phyloP scores from a whole-genome alignment of 2,329 filamentous ascomycete genomes.

The Dissoconium aciculare region DNA sequence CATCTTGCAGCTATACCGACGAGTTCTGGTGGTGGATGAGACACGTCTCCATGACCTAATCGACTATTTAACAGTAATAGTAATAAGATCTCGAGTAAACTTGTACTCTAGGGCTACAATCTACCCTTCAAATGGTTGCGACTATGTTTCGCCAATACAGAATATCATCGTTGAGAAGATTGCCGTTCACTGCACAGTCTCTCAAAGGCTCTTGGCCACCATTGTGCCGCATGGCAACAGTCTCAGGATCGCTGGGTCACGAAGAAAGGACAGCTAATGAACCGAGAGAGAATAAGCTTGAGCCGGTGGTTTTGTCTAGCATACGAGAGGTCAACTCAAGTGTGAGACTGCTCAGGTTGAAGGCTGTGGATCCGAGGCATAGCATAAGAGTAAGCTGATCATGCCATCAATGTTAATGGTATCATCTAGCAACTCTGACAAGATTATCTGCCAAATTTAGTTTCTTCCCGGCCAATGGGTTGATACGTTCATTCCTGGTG shows the following conservation, averaged over 20 bases:
- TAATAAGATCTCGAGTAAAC: too few relatives aligned
- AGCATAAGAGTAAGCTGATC: constrained; percentile 17
- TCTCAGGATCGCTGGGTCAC: constrained; percentile 33
- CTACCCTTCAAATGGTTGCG: too few relatives aligned
- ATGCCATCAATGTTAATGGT: background rate
- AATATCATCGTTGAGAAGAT: too few relatives aligned
- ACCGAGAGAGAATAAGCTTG: constrained; percentile 51
- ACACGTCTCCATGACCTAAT: too few relatives aligned
- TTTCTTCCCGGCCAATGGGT: constrained; percentile 82
- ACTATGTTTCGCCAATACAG: too few relatives aligned
- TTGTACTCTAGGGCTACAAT: too few relatives aligned
- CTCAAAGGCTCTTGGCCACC: too few relatives aligned
- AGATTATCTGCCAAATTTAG: constrained; percentile 27
- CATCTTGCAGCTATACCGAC: too few relatives aligned
- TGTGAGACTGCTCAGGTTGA: constrained; percentile 54
- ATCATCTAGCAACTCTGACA: constrained; percentile 9
- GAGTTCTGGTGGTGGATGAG: too few relatives aligned
- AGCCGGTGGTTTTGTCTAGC: constrained; percentile 45
- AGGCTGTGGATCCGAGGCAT: constrained; percentile 34
- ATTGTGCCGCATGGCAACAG: constrained; percentile 24
- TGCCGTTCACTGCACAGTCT: too few relatives aligned
- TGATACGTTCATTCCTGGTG: constrained; percentile 59
- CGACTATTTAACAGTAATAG: too few relatives aligned
- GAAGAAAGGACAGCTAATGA: constrained; percentile 59
- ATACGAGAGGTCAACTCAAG: constrained; percentile 51